These are phyloP conservation scores for Punctularia strigosozonata DNA, from an alignment of 768 basidiomycete species.

Conservation along the genomic window DNA sequence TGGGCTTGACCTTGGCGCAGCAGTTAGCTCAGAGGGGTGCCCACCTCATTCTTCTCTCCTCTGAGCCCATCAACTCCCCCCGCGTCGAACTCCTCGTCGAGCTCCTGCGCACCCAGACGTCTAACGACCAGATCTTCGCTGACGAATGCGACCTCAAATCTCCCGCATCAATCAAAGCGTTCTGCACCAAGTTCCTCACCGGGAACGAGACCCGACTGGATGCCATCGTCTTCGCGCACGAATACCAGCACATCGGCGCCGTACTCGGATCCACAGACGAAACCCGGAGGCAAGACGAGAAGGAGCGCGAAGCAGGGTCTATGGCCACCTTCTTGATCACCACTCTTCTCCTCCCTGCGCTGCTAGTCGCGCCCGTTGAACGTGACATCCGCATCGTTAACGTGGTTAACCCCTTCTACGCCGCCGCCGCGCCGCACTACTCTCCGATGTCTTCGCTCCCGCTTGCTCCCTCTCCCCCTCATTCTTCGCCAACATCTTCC, in stretches of 20 bases:
- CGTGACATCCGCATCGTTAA: slow-evolving; percentile 85
- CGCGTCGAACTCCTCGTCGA: slow-evolving; percentile 49
- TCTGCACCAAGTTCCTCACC: slow-evolving; percentile 57
- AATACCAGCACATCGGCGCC: slow-evolving; percentile 55
- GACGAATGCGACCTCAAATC: slow-evolving; percentile 68
- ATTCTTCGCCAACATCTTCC: too few species aligned
- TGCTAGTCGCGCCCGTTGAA: slow-evolving; percentile 78
- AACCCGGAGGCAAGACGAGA: slow-evolving; percentile 21
- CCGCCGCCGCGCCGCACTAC: slow-evolving; percentile 52
- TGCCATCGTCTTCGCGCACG: slow-evolving; percentile 68
- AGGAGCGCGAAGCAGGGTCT: slow-evolving; percentile 34
- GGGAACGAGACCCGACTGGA: slow-evolving; percentile 62
- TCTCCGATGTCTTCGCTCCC: slow-evolving; percentile 17
- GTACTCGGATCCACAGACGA: slow-evolving; percentile 16
- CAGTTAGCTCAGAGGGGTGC: slow-evolving; percentile 64
- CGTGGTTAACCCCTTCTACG: slow-evolving; percentile 82
- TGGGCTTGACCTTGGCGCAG: slow-evolving; percentile 58
- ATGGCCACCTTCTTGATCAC: slow-evolving; percentile 69
- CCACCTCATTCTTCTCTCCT: slow-evolving; percentile 65
- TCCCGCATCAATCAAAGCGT: slow-evolving; percentile 52
- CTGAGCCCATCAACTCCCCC: slow-evolving; percentile 41
- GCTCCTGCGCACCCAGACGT: slow-evolving; percentile 54
- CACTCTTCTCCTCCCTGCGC: slow-evolving; percentile 66
- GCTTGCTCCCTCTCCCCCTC: too few species aligned
- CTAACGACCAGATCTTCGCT: slow-evolving; percentile 69